Evolutionary conservation across 202 grass and related monocot genomes (phyloP), one percentile per base, ranked within the genome.

Genomic region (Brachypodium distachyon): DNA sequence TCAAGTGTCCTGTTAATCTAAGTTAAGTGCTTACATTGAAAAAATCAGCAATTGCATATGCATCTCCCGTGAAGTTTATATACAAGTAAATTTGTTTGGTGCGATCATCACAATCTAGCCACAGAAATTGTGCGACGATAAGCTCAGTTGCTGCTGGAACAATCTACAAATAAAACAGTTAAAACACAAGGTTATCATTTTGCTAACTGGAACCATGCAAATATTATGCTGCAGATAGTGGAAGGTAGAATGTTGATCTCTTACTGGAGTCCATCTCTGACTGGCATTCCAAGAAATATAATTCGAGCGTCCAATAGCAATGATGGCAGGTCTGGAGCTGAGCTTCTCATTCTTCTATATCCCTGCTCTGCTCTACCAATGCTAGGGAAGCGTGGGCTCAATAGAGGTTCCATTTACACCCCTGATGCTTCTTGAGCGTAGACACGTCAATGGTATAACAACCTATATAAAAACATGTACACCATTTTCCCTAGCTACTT

Each of bases 221-320:
- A n/a, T n/a, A n/a, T n/a, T n/a, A n/a, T n/a, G n/a, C n/a, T n/a
- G n/a, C 31, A 6, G 7, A 43, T 42, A 70, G 43, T 31, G n/a
- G n/a, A 46, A 27, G 34, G 43, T 58, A 62, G 16, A 77, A 21
- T 37, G 18, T 65, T 68, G 46, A 67, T 73, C 28, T 77, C 88
- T 87, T 77, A 97, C 93, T 64, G n/a, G n/a, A n/a, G n/a, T n/a
- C n/a, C n/a, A n/a, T n/a, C n/a, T n/a, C n/a, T n/a, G n/a, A n/a
- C n/a, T n/a, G 94, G 86, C 91, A 97, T 97, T 76, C 91, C 91
- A 58, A 97, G 88, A 66, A 81, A 94, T 61, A 97, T 81, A 57
- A 93, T 89, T 65, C 91, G 78, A 31, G 88, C 70, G 73, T 97
- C 94, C 66, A 97, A 81, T 5, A 97, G 81, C 72, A 90, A 70